These are phyloP conservation scores for Aaosphaeria arxii DNA, from an alignment of 2,329 filamentous ascomycete genomes.

Conservation along the genomic window DNA sequence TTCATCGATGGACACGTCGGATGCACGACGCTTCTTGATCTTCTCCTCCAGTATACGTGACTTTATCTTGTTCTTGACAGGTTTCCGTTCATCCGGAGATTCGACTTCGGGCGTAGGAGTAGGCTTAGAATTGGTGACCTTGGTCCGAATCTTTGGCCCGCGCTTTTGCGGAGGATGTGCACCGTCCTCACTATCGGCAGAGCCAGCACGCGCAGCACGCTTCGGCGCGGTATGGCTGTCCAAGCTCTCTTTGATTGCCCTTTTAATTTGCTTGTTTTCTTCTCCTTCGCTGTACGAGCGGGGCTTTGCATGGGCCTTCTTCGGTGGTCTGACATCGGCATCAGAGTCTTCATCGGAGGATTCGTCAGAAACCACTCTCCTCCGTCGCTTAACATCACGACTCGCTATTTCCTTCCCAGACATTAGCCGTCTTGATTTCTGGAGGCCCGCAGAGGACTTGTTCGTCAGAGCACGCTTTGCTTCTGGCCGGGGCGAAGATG, in stretches of 20 bases:
- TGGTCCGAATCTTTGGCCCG: constrained; percentile 23
- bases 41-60: constrained; percentile 31
- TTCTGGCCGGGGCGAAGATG: constrained; percentile 29
- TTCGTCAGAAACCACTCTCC: constrained; percentile 32
- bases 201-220: constrained; percentile 16
- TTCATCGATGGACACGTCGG: constrained; percentile 30
- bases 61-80: constrained; percentile 29
- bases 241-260: constrained; percentile 23
- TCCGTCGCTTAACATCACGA: constrained; percentile 25
- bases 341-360: constrained; percentile 35
- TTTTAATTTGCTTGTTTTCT: constrained; percentile 31
- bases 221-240: constrained; percentile 28
- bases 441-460: constrained; percentile 21
- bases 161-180: constrained; percentile 16
- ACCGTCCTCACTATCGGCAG: constrained; percentile 31
- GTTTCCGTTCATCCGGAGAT: constrained; percentile 33
- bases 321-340: constrained; percentile 35
- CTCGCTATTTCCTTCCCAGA: constrained; percentile 36
- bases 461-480: constrained; percentile 20
- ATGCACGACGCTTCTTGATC: constrained; percentile 27
- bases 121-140: constrained; percentile 22
- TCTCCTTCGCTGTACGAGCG: constrained; percentile 35
- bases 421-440: constrained; percentile 33
- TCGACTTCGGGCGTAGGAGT: constrained; percentile 34
- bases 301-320: constrained; percentile 24